These are phyloP conservation scores for Nakazawaea ambrosiae DNA, from an alignment of 805 yeast genomes.

Conservation along the genomic window DNA sequence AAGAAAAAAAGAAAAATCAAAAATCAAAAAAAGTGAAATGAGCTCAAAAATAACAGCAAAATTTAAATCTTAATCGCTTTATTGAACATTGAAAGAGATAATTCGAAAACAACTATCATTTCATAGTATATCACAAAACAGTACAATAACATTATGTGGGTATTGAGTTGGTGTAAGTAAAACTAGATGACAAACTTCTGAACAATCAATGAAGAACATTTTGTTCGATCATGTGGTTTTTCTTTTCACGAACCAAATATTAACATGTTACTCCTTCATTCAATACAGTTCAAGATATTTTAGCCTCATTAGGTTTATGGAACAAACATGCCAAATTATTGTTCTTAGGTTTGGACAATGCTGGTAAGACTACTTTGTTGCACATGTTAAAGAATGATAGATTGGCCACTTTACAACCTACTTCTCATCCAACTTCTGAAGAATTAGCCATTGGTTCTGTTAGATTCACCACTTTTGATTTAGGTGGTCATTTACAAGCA, in stretches of 20 bases:
- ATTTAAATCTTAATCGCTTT: too few relatives aligned
- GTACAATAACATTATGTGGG: conserved; percentile 10
- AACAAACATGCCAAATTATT: conserved; percentile 95
- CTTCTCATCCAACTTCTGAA: conserved; percentile 97
- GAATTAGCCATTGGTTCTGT: conserved; percentile 95
- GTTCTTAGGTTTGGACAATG: conserved; percentile 95
- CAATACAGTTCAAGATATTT: conserved; percentile 56
- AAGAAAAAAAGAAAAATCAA: too few relatives aligned
- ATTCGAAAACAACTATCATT: too few relatives aligned
- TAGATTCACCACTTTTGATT: conserved; percentile 94
- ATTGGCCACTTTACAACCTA: conserved; percentile 95
- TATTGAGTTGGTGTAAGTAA: conserved; percentile 27
- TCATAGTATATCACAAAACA: too few relatives aligned
- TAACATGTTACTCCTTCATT: neutral
- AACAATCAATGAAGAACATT: too few relatives aligned
- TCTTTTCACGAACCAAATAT: neutral
- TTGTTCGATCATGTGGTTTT: too few relatives aligned
- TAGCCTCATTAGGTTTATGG: conserved; percentile 75
- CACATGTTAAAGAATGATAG: conserved; percentile 92
- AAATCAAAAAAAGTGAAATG: too few relatives aligned
- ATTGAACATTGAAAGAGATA: too few relatives aligned
- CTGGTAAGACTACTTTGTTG: conserved; percentile 89
- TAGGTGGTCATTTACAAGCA: conserved; percentile 98
- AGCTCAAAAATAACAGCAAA: too few relatives aligned
- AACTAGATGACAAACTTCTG: too few relatives aligned